phyloP scores from a whole-genome alignment of 257 asterid species.

The Ilex asprella region DNA sequence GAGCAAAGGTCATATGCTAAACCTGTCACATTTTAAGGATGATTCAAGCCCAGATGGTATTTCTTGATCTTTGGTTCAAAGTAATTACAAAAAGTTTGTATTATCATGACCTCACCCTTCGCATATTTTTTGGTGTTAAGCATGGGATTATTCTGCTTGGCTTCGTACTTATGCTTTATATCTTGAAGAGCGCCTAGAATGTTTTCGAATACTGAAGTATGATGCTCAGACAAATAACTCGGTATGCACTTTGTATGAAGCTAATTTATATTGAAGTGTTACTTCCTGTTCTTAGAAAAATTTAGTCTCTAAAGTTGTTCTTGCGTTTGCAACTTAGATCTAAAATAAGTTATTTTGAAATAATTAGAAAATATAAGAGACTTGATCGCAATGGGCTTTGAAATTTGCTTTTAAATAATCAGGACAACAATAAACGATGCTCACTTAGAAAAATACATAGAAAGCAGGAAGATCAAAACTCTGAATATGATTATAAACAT shows the following conservation, averaged over 20 bases:
- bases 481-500: no score
- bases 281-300: constrained; percentile 6
- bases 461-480: no score
- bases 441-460: no score
- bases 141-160: constrained; percentile 99
- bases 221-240: constrained; percentile 73
- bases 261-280: no score
- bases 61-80: constrained; percentile 6
- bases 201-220: constrained; percentile 75
- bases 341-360: no score
- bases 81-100: constrained; percentile 3
- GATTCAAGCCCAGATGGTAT: constrained; percentile 94
- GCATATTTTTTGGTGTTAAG: constrained; percentile 30
- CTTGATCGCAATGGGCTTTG: no score
- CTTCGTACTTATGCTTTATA: constrained; percentile 82
- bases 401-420: neutral
- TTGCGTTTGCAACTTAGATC: no score
- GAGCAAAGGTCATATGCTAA: constrained; percentile 81
- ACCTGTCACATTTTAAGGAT: constrained; percentile 89
- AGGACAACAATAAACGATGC: no score
- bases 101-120: constrained; percentile 9
- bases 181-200: constrained; percentile 96
- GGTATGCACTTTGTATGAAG: constrained; percentile 22
- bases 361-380: no score
- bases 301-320: neutral